Evolutionary conservation across 2,329 filamentous ascomycete species (phyloP).

Genomic region (Microdochium trichocladiopsis): DNA sequence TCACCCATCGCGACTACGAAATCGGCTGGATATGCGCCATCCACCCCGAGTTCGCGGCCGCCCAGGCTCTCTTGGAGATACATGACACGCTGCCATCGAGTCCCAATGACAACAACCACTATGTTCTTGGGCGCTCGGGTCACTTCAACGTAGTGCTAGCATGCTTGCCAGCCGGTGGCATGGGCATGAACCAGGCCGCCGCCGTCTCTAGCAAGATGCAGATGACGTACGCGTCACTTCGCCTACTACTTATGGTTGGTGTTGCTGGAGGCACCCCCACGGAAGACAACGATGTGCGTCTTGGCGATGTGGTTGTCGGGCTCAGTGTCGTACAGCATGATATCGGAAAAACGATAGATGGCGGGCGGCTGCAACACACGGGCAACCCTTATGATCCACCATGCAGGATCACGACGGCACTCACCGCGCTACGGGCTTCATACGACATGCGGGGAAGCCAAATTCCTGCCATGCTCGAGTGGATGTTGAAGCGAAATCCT

Average conservation of each 20-base stretch:
- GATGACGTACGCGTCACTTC: background rate
- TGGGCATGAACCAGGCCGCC: background rate
- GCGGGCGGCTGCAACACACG: background rate
- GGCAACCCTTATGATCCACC: background rate
- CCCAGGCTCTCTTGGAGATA: conserved; percentile 15
- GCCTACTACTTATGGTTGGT: background rate
- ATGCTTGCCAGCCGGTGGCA: background rate
- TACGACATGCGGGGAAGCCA: background rate
- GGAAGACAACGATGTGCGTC: conserved; percentile 2
- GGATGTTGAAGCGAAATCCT: background rate
- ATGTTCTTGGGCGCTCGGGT: conserved; percentile 18
- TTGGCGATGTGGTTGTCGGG: conserved; percentile 5
- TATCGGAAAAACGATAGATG: background rate
- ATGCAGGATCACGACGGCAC: background rate
- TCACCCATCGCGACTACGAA: conserved; percentile 11
- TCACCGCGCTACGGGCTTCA: background rate
- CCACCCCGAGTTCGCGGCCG: conserved; percentile 15
- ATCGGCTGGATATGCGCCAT: conserved; percentile 24
- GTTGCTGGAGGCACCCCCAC: background rate
- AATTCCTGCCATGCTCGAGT: background rate
- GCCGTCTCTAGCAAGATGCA: background rate
- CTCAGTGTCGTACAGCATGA: conserved; percentile 1
- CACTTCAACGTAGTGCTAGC: conserved; percentile 22
- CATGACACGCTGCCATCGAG: conserved; percentile 7
- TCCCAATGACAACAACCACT: conserved; percentile 11